Base-by-base conservation (phyloP, 352 stramenopile species). In the Phytophthora meadii region DNA sequence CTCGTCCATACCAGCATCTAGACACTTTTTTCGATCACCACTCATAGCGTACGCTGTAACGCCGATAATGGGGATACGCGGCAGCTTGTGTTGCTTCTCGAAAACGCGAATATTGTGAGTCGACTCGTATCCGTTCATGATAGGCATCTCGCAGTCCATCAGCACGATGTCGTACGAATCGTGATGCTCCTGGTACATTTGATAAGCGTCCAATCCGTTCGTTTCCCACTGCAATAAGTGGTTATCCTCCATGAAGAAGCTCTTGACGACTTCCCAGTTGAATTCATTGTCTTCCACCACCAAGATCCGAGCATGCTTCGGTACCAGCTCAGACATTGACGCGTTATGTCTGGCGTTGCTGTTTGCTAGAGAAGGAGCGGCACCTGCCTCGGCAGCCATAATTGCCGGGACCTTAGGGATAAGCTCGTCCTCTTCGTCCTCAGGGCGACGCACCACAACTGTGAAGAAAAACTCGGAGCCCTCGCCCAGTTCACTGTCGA, bases 241-340 rank as follows among this genome's bases (percentile, higher is more conserved):
- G 46, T 95, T 88, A 44, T 91, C 87, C 47, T 92, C 79, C 45
- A 79, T 82, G 53, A 90, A 90, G 52, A 92, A 95, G 61, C 84
- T 93, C 55, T 94, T 95, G 40, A 96, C 86, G 6, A 96, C 87
- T 71, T 96, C 87, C 89, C 87, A 95, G 45, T 96, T 96, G 61
- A 96, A 95, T 48, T 96, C 87, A 45, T 96, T 96, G 68, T 96
- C 89, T 76, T 96, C 89, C 6, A 93, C 87, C 9, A 93, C 83
- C 58, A 95, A 70, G 41, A 95, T 93, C 0, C 84, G 77, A 40
- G 87, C 86, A 58, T 91, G 79, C 7, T 84, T 87, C 3, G 84
- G 86, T 17, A 93, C 75, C 27, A 76, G 40, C 48, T 74, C 50
- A 12, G 64, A 61, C 56, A 73, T 65, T 3, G 67, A 74, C 24